A percentile compares a stretch with the other conserved stretches of the same genome.
phyloP scores from a whole-genome alignment of 2,329 filamentous ascomycete species.

The Berkeleyomyces rouxiae region DNA sequence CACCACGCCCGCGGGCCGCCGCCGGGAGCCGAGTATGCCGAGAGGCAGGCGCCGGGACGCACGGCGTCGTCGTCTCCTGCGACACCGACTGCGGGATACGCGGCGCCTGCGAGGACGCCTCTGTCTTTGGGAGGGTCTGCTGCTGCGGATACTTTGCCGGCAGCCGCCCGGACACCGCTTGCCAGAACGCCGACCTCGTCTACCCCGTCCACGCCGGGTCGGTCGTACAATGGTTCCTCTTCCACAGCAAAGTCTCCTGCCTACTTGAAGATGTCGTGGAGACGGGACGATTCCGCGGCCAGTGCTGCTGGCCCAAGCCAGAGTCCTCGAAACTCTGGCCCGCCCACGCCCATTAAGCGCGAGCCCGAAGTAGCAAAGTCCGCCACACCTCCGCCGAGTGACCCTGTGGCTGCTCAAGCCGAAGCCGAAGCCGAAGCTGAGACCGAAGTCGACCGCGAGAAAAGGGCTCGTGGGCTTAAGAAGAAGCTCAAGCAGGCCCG shows the following conservation, averaged over 20 bases:
- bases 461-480: slow-evolving; percentile 76
- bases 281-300: not conserved
- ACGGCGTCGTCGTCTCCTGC: not conserved
- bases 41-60: not conserved
- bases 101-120: not conserved
- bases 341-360: not conserved
- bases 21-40: not conserved
- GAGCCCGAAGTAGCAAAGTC: not conserved
- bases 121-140: not conserved
- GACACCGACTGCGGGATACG: not conserved
- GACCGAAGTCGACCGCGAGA: slow-evolving; percentile 51
- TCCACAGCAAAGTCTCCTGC: not conserved
- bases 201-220: not conserved
- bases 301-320: not conserved
- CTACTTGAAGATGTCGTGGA: slow-evolving; percentile 4
- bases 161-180: too few species aligned
- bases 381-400: not conserved
- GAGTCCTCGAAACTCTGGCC: not conserved
- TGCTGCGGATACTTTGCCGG: not conserved
- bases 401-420: not conserved
- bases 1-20: slow-evolving; percentile 2
- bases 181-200: not conserved
- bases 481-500: slow-evolving; percentile 93
- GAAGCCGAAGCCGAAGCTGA: not conserved
- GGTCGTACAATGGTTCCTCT: not conserved